Conservation (phyloP, 306 rosid species). For the Sicyos edulis region DNA sequence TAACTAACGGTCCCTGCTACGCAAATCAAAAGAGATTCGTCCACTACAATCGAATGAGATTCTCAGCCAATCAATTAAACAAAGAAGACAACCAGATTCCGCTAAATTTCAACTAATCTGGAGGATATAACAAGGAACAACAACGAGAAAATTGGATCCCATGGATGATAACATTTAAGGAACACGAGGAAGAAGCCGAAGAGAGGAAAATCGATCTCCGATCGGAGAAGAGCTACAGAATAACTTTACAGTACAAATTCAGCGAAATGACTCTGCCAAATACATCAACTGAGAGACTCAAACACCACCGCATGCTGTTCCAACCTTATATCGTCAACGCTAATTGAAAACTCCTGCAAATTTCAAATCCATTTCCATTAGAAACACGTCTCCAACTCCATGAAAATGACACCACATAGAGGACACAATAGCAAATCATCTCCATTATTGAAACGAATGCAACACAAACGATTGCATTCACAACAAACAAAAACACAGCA, state of each 20-base stretch:
- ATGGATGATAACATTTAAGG: conserved; percentile 34
- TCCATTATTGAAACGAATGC: not conserved
- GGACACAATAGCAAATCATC: not conserved
- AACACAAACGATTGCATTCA: not conserved
- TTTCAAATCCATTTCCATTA: not conserved
- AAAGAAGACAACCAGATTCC: not conserved
- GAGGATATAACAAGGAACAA: conserved; percentile 87
- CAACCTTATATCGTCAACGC: conserved; percentile 25
- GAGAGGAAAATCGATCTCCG: not conserved
- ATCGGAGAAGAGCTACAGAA: conserved; percentile 47
- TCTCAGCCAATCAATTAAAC: not conserved
- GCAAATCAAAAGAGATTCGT: conserved; percentile 12
- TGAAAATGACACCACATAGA: not conserved
- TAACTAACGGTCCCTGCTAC: conserved; percentile 13
- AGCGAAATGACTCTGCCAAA: conserved; percentile 71
- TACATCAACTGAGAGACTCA: conserved; percentile 67
- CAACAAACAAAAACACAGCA: not conserved
- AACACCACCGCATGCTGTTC: conserved; percentile 97
- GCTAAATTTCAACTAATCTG: conserved; percentile 72
- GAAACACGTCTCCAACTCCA: not conserved
- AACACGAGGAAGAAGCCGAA: not conserved
- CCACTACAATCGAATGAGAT: conserved; percentile 7
- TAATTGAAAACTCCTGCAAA: conserved; percentile 3
- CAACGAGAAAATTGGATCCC: conserved; percentile 84
- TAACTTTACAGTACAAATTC: conserved; percentile 89